A percentile compares a stretch with the other conserved stretches of the same genome.
These are phyloP conservation scores for Fonsecaea erecta DNA, from an alignment of 2,329 filamentous ascomycete species.

Conservation along the genomic window DNA sequence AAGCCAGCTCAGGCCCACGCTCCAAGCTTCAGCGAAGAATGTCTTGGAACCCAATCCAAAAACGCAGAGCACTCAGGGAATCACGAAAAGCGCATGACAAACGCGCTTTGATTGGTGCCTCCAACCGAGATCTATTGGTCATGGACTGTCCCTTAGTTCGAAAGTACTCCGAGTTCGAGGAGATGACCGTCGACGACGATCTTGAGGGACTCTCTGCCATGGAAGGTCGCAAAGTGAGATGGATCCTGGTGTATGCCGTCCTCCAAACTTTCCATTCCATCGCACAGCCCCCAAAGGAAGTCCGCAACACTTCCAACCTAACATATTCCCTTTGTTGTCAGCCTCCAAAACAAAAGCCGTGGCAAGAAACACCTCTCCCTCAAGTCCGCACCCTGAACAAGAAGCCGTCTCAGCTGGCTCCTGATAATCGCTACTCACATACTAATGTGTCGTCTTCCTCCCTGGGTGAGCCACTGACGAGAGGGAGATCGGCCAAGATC, in stretches of 20 bases:
- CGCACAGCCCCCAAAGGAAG: slow-evolving; percentile 64
- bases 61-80: slow-evolving; percentile 31
- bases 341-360: slow-evolving; percentile 39
- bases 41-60: slow-evolving; percentile 37
- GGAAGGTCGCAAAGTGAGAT: slow-evolving; percentile 76
- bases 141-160: slow-evolving; percentile 61
- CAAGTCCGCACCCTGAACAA: slow-evolving; percentile 13
- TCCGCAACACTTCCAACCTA: slow-evolving; percentile 60
- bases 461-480: slow-evolving; percentile 13
- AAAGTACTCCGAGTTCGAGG: slow-evolving; percentile 73
- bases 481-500: slow-evolving; percentile 25
- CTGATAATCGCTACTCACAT: slow-evolving; percentile 33
- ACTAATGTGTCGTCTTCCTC: slow-evolving; percentile 28
- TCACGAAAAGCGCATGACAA: slow-evolving; percentile 28
- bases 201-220: slow-evolving; percentile 61
- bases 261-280: slow-evolving; percentile 73
- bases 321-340: slow-evolving; percentile 64
- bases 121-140: slow-evolving; percentile 38
- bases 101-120: slow-evolving; percentile 34
- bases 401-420: slow-evolving; percentile 12
- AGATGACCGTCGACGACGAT: slow-evolving; percentile 62
- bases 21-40: slow-evolving; percentile 25
- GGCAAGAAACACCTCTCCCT: slow-evolving; percentile 14
- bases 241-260: slow-evolving; percentile 75
- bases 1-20: slow-evolving; percentile 7